These are phyloP conservation scores for Endoconidiophora polonica DNA, from an alignment of 2,329 filamentous ascomycete species.

Conservation along the genomic window DNA sequence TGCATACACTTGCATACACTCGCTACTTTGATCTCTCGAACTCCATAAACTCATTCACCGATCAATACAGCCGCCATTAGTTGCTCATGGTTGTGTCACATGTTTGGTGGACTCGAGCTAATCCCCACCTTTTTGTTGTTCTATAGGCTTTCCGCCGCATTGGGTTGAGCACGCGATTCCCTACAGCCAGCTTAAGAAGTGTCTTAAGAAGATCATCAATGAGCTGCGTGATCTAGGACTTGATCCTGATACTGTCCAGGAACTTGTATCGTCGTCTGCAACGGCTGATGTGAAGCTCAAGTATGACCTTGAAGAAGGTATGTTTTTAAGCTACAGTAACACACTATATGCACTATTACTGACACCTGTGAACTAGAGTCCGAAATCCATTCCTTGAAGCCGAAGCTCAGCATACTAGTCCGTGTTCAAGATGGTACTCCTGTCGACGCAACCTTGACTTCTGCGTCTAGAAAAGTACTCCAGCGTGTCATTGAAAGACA, in stretches of 20 bases:
- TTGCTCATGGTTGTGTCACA: too few species aligned
- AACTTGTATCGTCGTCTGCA: slow-evolving; percentile 39
- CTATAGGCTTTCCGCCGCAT: slow-evolving; percentile 50
- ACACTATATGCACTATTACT: neutral
- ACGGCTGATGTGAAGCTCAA: slow-evolving; percentile 30
- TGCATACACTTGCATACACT: too few species aligned
- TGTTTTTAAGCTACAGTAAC: slow-evolving; percentile 8
- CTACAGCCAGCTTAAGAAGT: slow-evolving; percentile 75
- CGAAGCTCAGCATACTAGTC: slow-evolving; percentile 54
- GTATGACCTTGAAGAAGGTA: slow-evolving; percentile 37
- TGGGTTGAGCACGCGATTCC: slow-evolving; percentile 63
- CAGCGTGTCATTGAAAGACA: slow-evolving; percentile 29
- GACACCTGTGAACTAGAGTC: slow-evolving; percentile 18
- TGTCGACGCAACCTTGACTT: slow-evolving; percentile 50
- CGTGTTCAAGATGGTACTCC: slow-evolving; percentile 49
- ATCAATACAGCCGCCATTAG: too few species aligned
- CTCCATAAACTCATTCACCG: too few species aligned
- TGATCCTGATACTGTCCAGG: slow-evolving; percentile 50
- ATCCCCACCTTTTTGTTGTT: too few species aligned
- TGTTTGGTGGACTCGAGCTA: neutral
- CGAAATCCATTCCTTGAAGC: slow-evolving; percentile 35
- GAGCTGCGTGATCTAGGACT: slow-evolving; percentile 59
- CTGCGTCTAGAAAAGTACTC: slow-evolving; percentile 46
- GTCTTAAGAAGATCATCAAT: slow-evolving; percentile 60
- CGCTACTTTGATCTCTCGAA: too few species aligned